Base-by-base conservation (phyloP, 2,329 filamentous ascomycete species). In the Myriosclerotinia scirpicola region DNA sequence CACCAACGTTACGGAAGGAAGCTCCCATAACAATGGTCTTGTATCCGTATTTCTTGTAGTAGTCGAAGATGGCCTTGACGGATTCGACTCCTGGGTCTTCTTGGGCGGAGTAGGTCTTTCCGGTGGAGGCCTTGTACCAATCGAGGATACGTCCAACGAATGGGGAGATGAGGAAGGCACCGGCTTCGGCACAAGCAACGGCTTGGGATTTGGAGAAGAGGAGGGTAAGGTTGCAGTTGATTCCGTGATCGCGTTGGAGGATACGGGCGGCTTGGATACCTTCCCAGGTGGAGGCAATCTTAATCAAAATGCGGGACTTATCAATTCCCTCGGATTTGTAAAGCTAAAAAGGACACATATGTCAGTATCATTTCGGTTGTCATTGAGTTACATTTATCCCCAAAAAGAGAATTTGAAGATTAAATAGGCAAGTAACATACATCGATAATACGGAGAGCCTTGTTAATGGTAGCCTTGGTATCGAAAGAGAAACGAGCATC, bases 31-130 rank as follows among this genome's bases (percentile, higher is more conserved):
- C 95, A 76, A 98, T 97, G 80, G 95, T 99, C 77, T 96, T 97
- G 90, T 99, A 97, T 80, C 91, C 92, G 81, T 84, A 92, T 87
- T 98, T 98, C 92, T 99, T 99, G 90, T 99, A 99, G 91, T 99
- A 99, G 88, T 99, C 95, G 89, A 90, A 99, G 84, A 99, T 99
- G 81, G 77, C 79, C 86, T 94, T 86, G 78, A 99, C 95, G 73
- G 90, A 94, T 84, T 92, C 87, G 81, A 99, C 95, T 85, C 95
- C 95, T 67, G 95, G 95, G 85, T 99, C 95, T 80, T 96, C 91
- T 81, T 91, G 83, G 80, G 92, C 87, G 79, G 84, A 77, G 88
- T 93, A 99, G 74, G 95, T 91, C 87, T 96, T 93, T 89, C 96
- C 96, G 80, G 88, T 91, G 75, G 88, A 84, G 68, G 92, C 92